These are phyloP conservation scores for Penicillium antarcticum DNA, from an alignment of 495 filamentous ascomycete genomes.

Conservation along the genomic window DNA sequence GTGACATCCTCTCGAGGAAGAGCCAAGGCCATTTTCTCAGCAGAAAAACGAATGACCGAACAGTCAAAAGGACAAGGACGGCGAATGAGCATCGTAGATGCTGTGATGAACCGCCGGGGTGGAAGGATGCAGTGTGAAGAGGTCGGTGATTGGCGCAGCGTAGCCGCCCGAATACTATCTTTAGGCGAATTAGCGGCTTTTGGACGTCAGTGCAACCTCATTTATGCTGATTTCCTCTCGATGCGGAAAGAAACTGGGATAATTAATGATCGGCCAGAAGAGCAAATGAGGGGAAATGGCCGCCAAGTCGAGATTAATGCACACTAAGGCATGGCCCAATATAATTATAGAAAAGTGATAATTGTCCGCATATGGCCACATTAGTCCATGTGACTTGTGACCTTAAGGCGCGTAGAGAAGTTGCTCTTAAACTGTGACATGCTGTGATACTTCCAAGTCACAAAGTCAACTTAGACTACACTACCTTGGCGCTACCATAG, in stretches of 20 bases:
- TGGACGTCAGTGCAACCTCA: not conserved
- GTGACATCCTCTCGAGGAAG: not conserved
- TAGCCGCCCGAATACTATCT: slow-evolving; percentile 8
- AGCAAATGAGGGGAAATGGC: not conserved
- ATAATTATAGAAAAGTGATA: slow-evolving; percentile 6
- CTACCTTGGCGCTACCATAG: not conserved
- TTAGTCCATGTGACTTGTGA: not conserved
- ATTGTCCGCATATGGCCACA: slow-evolving; percentile 1
- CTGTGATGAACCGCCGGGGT: slow-evolving; percentile 1
- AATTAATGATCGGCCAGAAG: not conserved
- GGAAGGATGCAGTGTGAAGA: slow-evolving; percentile 5
- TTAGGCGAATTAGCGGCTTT: slow-evolving; percentile 5
- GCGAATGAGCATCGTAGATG: slow-evolving; percentile 1
- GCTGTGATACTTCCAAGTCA: not conserved
- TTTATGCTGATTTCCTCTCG: not conserved
- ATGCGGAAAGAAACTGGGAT: not conserved
- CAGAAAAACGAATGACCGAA: not conserved
- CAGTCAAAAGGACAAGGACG: not conserved
- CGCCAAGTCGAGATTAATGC: slow-evolving; percentile 1
- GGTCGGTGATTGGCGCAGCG: not conserved
- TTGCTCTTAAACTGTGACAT: not conserved
- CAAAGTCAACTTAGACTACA: not conserved
- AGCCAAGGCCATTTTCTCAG: not conserved
- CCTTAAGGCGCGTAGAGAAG: slow-evolving; percentile 5
- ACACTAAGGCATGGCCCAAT: not conserved